These are phyloP conservation scores for Grosmannia clavigera DNA, from an alignment of 2,329 filamentous ascomycete genomes.

Conservation along the genomic window DNA sequence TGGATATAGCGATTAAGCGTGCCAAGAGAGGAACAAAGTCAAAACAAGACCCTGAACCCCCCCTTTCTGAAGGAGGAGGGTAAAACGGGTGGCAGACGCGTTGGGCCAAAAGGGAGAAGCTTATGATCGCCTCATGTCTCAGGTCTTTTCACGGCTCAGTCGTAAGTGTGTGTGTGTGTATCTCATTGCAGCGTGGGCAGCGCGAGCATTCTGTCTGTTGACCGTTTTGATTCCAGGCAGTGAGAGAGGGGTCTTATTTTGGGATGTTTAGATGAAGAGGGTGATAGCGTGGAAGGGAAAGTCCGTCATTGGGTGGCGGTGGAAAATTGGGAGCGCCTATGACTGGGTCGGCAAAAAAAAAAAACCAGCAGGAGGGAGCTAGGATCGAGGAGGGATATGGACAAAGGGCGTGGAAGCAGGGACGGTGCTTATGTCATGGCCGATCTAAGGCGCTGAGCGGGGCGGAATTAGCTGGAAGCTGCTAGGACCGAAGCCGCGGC, in stretches of 20 bases:
- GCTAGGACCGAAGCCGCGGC: neutral
- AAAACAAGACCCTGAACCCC: neutral
- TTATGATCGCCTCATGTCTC: neutral
- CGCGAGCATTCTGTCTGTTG: neutral
- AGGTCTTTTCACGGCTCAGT: neutral
- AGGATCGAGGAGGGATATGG: neutral
- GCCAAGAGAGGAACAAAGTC: neutral
- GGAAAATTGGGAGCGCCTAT: neutral
- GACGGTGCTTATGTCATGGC: neutral
- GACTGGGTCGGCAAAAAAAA: neutral
- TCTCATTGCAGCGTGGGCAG: neutral
- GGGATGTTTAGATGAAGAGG: neutral
- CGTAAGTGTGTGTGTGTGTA: neutral
- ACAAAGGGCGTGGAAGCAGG: neutral
- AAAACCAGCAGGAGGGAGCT: neutral
- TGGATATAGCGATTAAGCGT: neutral
- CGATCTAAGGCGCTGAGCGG: neutral
- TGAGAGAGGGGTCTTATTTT: neutral
- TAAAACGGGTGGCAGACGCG: neutral
- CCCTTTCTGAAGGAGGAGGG: neutral
- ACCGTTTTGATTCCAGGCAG: neutral
- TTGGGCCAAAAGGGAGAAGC: neutral
- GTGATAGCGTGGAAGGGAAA: neutral
- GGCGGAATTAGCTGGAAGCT: neutral
- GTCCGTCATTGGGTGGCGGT: neutral